These are phyloP conservation scores for Coemansia sp. DNA, from an alignment of 192 early-diverging fungal species.

Conservation along the genomic window DNA sequence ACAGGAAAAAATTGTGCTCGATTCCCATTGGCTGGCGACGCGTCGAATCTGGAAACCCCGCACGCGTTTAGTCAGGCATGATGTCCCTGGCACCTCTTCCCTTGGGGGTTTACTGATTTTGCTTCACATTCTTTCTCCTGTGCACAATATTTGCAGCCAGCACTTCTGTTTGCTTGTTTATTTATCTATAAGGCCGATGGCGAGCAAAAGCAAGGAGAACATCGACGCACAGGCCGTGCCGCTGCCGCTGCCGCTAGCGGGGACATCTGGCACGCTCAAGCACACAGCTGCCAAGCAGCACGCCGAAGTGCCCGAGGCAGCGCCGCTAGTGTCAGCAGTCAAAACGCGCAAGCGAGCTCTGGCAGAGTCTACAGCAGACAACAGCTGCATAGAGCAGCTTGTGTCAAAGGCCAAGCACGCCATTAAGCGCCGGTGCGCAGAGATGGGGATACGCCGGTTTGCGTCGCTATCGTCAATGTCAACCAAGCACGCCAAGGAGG, in stretches of 20 bases:
- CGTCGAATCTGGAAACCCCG: neutral
- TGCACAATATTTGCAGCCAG: neutral
- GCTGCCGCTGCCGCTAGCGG: neutral
- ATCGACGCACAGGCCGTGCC: neutral
- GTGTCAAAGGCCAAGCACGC: constrained; percentile 39
- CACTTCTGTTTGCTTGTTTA: neutral
- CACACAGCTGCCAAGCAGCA: neutral
- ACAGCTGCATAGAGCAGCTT: constrained; percentile 8
- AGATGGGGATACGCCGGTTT: constrained; percentile 44
- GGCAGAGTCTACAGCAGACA: constrained; percentile 8
- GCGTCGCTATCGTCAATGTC: constrained; percentile 32
- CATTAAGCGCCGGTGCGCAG: constrained; percentile 41
- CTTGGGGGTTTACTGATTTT: too few species aligned
- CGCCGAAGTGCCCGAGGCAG: neutral
- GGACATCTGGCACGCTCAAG: neutral
- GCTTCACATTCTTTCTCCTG: neutral
- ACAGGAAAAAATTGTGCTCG: neutral
- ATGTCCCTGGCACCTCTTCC: too few species aligned
- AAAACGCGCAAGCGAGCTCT: constrained; percentile 25
- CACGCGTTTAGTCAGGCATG: too few species aligned
- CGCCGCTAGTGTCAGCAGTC: neutral
- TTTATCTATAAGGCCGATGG: constrained; percentile 3
- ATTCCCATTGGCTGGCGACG: neutral
- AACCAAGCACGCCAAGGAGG: constrained; percentile 10
- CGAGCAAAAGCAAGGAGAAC: constrained; percentile 30